phyloP scores from a whole-genome alignment of 768 basidiomycete genomes.

The Leucocoprinus birnbaumii region DNA sequence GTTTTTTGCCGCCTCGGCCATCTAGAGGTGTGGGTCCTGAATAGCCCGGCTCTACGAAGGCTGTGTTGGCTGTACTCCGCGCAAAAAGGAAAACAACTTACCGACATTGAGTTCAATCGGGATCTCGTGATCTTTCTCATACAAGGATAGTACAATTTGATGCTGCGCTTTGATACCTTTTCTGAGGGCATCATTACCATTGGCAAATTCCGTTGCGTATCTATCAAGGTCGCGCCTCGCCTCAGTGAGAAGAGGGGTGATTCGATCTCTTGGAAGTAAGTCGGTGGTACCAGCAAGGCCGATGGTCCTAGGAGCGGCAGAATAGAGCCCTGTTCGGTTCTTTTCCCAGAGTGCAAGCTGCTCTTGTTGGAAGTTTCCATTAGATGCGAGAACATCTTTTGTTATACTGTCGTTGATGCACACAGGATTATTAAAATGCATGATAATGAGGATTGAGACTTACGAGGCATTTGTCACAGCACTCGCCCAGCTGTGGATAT shows the following conservation, averaged over 20 bases:
- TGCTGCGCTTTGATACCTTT: constrained; percentile 29
- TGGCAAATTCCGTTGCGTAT: constrained; percentile 26
- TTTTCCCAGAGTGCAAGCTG: constrained; percentile 25
- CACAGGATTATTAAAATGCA: background rate
- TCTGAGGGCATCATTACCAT: constrained; percentile 26
- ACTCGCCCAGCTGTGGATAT: constrained; percentile 31
- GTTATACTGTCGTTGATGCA: constrained; percentile 18
- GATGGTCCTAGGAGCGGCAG: constrained; percentile 27
- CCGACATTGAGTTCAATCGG: constrained; percentile 29
- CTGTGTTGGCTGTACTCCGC: background rate
- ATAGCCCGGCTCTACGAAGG: constrained; percentile 27
- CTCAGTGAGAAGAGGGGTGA: constrained; percentile 16
- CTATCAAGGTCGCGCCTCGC: constrained; percentile 19
- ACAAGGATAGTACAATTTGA: constrained; percentile 20
- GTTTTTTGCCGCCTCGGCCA: constrained; percentile 22
- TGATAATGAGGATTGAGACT: background rate
- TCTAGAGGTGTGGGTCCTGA: constrained; percentile 22
- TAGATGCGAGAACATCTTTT: constrained; percentile 21
- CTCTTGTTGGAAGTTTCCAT: constrained; percentile 19
- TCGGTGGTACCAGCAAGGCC: constrained; percentile 24
- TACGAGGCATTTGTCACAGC: constrained; percentile 28
- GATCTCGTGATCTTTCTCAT: constrained; percentile 20
- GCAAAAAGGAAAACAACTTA: constrained; percentile 6
- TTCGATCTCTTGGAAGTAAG: constrained; percentile 19
- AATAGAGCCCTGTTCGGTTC: constrained; percentile 28